Conservation (phyloP, 345 rosid genomes). For the Eucalyptus guilfoylei region DNA sequence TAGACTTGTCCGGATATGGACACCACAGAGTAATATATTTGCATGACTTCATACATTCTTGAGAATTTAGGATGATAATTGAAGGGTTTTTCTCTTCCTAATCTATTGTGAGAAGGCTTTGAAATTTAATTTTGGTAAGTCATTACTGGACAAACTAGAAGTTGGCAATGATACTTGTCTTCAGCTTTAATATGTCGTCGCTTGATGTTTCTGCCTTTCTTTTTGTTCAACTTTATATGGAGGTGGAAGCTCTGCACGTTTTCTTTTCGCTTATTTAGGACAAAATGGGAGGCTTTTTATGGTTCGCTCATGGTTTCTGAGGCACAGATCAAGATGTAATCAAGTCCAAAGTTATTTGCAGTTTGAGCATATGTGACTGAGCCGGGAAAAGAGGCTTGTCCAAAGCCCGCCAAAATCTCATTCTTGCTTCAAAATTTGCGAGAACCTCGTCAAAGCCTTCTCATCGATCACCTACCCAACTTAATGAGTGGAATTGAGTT, state of each 20-base stretch:
- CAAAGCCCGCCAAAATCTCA: neutral
- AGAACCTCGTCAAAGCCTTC: no score
- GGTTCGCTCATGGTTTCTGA: neutral
- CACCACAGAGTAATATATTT: conserved; percentile 17
- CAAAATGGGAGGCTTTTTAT: neutral
- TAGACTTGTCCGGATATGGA: conserved; percentile 53
- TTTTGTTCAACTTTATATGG: neutral
- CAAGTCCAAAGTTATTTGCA: neutral
- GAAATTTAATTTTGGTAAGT: neutral
- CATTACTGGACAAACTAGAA: neutral
- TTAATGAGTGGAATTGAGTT: no score
- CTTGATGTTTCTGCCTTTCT: neutral
- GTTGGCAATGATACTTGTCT: neutral
- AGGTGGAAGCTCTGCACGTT: conserved; percentile 24
- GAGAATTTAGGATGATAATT: neutral
- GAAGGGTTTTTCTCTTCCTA: neutral
- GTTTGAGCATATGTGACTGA: neutral
- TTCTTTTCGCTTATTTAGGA: conserved; percentile 3
- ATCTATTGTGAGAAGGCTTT: neutral
- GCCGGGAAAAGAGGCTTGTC: neutral
- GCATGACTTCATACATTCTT: neutral
- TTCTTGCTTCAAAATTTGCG: neutral
- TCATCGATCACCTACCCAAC: no score
- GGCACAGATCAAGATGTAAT: neutral
- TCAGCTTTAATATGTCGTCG: neutral